These are phyloP conservation scores for Rhexocercosporidium sp. DNA, from an alignment of 2,329 filamentous ascomycete genomes.

Conservation along the genomic window DNA sequence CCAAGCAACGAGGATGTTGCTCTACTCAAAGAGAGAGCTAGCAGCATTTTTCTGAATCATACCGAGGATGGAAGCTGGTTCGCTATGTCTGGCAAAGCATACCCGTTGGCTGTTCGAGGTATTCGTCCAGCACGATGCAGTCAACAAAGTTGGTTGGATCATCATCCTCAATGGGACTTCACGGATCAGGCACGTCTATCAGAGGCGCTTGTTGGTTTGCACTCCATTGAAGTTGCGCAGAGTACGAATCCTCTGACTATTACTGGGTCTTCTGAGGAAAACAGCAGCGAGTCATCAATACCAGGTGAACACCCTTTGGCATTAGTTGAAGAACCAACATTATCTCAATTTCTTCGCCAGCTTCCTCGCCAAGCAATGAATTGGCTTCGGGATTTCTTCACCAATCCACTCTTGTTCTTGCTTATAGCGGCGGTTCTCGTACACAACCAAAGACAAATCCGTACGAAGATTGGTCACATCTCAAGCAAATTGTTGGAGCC, in stretches of 20 bases:
- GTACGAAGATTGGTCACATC: slow-evolving; percentile 42
- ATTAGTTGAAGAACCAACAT: slow-evolving; percentile 45
- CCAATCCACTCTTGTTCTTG: slow-evolving; percentile 50
- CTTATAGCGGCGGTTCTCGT: slow-evolving; percentile 43
- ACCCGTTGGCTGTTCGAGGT: slow-evolving; percentile 82
- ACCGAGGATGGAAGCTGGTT: slow-evolving; percentile 92
- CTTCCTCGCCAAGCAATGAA: slow-evolving; percentile 56
- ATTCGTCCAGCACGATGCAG: slow-evolving; percentile 57
- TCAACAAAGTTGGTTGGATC: slow-evolving; percentile 57
- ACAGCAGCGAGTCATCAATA: background rate
- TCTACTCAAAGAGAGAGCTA: slow-evolving; percentile 57
- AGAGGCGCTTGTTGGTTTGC: slow-evolving; percentile 72
- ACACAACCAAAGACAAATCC: slow-evolving; percentile 34
- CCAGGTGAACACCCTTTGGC: slow-evolving; percentile 27
- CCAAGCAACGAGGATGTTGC: slow-evolving; percentile 55
- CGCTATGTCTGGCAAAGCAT: slow-evolving; percentile 84
- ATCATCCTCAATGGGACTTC: slow-evolving; percentile 41
- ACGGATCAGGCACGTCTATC: slow-evolving; percentile 54
- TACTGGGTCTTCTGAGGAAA: background rate
- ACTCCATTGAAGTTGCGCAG: slow-evolving; percentile 60
- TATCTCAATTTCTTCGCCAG: slow-evolving; percentile 56
- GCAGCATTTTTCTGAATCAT: slow-evolving; percentile 83
- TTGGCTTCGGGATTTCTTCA: slow-evolving; percentile 59
- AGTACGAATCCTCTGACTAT: background rate
- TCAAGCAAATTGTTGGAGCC: background rate